Evolutionary conservation across 345 rosid genomes (phyloP), one percentile per base, ranked within the genome.

Genomic region (Sisymbrium altissimum): DNA sequence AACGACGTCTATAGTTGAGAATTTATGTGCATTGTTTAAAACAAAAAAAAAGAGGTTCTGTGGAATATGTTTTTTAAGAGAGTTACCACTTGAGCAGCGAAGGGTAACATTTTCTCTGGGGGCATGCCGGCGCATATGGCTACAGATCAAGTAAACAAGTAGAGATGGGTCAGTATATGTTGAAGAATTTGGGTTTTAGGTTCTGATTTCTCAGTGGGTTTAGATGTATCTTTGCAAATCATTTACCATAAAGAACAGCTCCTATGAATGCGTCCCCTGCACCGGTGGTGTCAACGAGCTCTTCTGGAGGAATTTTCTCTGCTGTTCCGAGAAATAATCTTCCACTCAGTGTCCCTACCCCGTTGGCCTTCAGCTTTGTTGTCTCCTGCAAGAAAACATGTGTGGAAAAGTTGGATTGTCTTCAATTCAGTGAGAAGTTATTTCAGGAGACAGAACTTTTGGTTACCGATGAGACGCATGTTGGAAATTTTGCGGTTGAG

Each of bases 181-280:
- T 15, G 48, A 36, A 2, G 32, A 69, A 41, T 69, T 44, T 53
- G 64, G 44, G 52, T 23, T 48, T 23, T 39, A 15, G 15, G 13
- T 54, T 67, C 8, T 48, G 27, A 39, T 67, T 66, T 18, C 3
- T 7, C 36, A 54, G 15, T n/a, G 25, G 35, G 27, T 50, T 9
- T 25, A 3, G 33, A 45, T 3, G 53, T 18, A 38, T 29, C n/a
- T 69, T 23, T 56, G 61, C 27, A 32, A 48, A n/a, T 6, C 11
- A 65, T 74, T 38, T 83, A 91, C 96, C 90, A 35, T 84, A 93
- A 54, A 93, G 76, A 70, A 88, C 77, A 15, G 93, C 94, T 75
- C 98, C 96, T 38, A 86, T 83, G 67, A 91, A 93, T 53, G 97
- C 92, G 74, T 93, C 98, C 0, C 98, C 98, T 5, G 95, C 98